These are phyloP conservation scores for Euphorbia schlechtendalii DNA, from an alignment of 441 rosid genomes.

Conservation along the genomic window DNA sequence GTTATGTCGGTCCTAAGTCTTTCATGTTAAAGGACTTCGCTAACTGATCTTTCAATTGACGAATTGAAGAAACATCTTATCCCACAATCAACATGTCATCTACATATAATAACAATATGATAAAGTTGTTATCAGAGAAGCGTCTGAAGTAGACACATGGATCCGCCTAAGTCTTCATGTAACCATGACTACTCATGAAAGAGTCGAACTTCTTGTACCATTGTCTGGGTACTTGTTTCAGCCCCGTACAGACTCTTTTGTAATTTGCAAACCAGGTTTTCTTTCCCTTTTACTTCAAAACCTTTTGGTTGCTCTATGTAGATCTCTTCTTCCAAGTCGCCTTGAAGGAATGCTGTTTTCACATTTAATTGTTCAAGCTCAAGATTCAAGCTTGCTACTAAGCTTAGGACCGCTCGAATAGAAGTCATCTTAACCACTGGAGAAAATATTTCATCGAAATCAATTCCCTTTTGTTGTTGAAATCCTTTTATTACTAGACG, in stretches of 20 bases:
- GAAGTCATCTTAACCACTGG: background rate
- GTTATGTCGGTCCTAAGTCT: background rate
- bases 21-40: background rate
- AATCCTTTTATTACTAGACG: background rate
- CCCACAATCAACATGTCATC: conserved; percentile 1
- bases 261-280: background rate
- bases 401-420: background rate
- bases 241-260: background rate
- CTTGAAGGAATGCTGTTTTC: background rate
- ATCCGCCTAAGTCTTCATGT: background rate
- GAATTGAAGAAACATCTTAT: background rate
- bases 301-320: background rate
- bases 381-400: background rate
- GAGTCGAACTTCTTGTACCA: background rate
- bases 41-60: background rate
- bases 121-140: background rate
- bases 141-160: background rate
- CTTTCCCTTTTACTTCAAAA: background rate
- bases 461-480: background rate
- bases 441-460: background rate
- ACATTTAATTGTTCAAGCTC: background rate
- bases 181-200: background rate
- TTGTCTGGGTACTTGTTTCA: background rate
- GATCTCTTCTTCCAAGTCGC: background rate
- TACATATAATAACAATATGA: background rate